Evolutionary conservation across 176 grass and related monocot species (phyloP).

Genomic region (Hordeum vulgare): MorexV3_pseudomolecules_assembly NC_058521.1:606455460-606455959

Average conservation of each 20-base stretch:
- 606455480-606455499: not conserved
- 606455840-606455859: conserved; percentile 76
- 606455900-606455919: not conserved
- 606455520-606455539: no score
- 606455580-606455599: no score
- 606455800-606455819: conserved; percentile 81
- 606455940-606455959: no score
- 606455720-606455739: not conserved
- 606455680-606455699: not conserved
- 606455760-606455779: not conserved
- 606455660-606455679: not conserved
- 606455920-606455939: no score
- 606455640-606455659: not conserved
- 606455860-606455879: conserved; percentile 82
- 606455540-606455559: no score
- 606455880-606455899: conserved; percentile 64
- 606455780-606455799: conserved; percentile 75
- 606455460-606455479: not conserved
- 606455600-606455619: not conserved
- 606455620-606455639: not conserved
- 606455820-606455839: conserved; percentile 55
- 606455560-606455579: no score
- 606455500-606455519: not conserved
- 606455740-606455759: not conserved
- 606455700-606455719: not conserved